phyloP scores from a whole-genome alignment of 2,329 filamentous ascomycete species.

The Periconia sp. region DNA sequence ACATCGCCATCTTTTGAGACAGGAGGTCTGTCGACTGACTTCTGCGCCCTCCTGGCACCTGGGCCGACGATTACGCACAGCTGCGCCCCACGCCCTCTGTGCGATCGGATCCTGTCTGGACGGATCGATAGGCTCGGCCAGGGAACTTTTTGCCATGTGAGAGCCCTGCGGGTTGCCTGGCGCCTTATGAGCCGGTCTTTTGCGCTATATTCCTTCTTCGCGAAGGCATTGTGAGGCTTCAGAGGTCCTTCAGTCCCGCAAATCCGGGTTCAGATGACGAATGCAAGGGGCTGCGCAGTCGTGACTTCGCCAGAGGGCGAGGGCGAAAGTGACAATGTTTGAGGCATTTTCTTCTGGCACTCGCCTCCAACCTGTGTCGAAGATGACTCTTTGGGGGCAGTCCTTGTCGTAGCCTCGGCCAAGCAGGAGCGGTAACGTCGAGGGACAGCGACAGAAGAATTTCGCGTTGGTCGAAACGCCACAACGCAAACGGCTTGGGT shows the following conservation, averaged over 20 bases:
- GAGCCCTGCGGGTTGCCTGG: too few species aligned
- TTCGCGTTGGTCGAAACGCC: not conserved
- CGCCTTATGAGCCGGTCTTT: too few species aligned
- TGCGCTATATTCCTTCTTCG: constrained; percentile 3
- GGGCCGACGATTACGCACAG: not conserved
- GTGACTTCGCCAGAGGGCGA: not conserved
- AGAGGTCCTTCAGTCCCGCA: not conserved
- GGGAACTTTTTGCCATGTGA: too few species aligned
- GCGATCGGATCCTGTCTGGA: not conserved
- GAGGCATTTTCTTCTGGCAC: not conserved
- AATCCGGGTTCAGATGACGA: not conserved
- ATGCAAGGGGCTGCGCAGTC: not conserved
- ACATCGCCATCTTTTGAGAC: constrained; percentile 18
- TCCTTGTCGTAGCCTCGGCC: not conserved
- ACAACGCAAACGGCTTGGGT: not conserved
- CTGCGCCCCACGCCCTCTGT: not conserved
- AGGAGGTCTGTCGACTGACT: constrained; percentile 10
- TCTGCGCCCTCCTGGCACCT: not conserved
- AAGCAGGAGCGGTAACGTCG: not conserved
- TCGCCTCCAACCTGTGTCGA: not conserved
- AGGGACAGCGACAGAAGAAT: not conserved
- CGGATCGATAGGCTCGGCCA: too few species aligned
- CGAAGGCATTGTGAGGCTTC: constrained; percentile 3
- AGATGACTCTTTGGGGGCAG: too few species aligned
- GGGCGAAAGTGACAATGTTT: not conserved